phyloP scores from a whole-genome alignment of 768 basidiomycete species.

The Leccinum longicurvipes region DNA sequence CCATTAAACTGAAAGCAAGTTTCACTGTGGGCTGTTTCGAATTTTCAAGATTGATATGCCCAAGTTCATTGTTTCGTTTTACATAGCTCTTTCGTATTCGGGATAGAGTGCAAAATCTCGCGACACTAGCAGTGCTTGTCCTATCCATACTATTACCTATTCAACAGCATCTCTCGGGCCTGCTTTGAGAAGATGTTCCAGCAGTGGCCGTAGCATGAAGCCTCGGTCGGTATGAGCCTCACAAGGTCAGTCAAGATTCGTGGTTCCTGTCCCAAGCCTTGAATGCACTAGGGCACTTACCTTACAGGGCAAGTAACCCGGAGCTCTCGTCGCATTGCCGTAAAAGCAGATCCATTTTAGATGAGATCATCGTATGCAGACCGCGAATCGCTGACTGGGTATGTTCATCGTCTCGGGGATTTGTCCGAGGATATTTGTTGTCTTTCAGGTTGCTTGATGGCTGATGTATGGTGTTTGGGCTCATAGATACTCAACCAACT shows the following conservation, averaged over 20 bases:
- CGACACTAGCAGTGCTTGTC: background rate
- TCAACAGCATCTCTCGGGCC: conserved; percentile 8
- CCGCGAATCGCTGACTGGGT: too few relatives aligned
- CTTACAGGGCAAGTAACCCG: conserved; percentile 9
- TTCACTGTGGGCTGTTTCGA: background rate
- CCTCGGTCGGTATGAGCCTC: conserved; percentile 9
- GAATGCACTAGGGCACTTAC: conserved; percentile 23
- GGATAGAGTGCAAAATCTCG: conserved; percentile 8
- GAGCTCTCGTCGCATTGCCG: background rate
- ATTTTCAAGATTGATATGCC: background rate
- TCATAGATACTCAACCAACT: conserved; percentile 20
- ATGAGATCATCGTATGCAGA: conserved; percentile 16
- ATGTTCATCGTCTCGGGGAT: conserved; percentile 20
- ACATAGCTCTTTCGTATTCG: background rate
- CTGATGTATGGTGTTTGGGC: background rate
- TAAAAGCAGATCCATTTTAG: conserved; percentile 15
- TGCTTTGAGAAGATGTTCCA: conserved; percentile 13
- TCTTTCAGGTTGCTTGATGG: background rate
- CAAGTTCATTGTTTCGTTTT: background rate
- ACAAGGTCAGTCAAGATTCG: conserved; percentile 17
- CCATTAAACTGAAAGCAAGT: background rate
- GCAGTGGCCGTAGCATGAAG: conserved; percentile 1
- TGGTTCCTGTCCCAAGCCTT: conserved; percentile 22
- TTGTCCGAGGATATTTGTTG: background rate
- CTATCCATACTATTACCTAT: conserved; percentile 3